phyloP scores from a whole-genome alignment of 768 basidiomycete species.

The Naganishia kalamii region DNA sequence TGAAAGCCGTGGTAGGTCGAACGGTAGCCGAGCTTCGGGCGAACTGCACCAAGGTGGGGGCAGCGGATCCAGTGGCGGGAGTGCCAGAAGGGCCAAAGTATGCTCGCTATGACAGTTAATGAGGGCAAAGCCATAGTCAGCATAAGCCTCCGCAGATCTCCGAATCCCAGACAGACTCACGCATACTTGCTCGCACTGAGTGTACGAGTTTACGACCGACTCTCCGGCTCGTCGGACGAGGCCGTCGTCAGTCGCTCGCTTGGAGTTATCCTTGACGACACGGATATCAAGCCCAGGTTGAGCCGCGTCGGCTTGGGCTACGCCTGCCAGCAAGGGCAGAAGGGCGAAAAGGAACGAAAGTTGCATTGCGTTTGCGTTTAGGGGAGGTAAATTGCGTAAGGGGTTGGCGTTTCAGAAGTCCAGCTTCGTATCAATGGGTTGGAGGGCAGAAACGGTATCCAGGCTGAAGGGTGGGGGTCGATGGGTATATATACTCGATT shows the following conservation, averaged over 20 bases:
- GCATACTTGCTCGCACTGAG: slow-evolving; percentile 13
- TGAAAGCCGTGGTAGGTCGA: background rate
- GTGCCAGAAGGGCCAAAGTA: slow-evolving; percentile 8
- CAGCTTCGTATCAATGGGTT: background rate
- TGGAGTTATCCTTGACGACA: slow-evolving; percentile 13
- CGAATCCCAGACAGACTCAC: background rate
- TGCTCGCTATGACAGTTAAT: slow-evolving; percentile 9
- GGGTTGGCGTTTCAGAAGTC: background rate
- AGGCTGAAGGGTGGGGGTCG: background rate
- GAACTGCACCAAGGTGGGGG: background rate
- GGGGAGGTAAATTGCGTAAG: background rate
- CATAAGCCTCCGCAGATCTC: no score
- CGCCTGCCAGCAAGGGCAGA: slow-evolving; percentile 9
- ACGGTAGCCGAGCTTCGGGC: slow-evolving; percentile 1
- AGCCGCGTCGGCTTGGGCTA: background rate
- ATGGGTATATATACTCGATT: background rate
- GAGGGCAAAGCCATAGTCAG: no score
- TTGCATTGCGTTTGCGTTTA: background rate
- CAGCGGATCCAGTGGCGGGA: background rate
- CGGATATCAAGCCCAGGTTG: slow-evolving; percentile 7
- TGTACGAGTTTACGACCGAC: background rate
- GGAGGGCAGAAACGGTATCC: background rate
- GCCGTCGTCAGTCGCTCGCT: background rate
- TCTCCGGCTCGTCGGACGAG: background rate
- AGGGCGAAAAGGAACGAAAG: slow-evolving; percentile 14